Evolutionary conservation across 2,329 filamentous ascomycete species (phyloP), one percentile per base, ranked within the genome.

Genomic region (Diaporthe ilicicola): DNA sequence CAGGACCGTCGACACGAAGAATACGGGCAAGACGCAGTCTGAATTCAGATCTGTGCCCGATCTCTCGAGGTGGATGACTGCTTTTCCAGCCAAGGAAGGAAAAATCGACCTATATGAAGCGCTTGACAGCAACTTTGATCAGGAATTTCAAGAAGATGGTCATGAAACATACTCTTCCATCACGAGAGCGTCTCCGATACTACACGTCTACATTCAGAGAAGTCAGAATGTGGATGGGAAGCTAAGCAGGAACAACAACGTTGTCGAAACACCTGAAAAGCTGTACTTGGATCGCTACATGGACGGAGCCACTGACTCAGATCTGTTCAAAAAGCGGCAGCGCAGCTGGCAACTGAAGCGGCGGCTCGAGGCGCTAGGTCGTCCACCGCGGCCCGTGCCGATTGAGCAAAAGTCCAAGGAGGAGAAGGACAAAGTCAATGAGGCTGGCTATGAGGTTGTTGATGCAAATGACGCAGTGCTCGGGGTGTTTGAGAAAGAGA

Each of bases 211-310:
- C 74, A 93, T 99, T 39, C 94, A 97, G 78, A 91, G 96, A 6
- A 91, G 93, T 4, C 91, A 92, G 71, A 94, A 90, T 64, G 91
- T 94, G 74, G 87, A 88, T 8, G 87, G 87, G 53, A 46, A 64
- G 34, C 55, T 70, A 10, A 67, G 66, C 59, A 97, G 97, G 78
- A 94, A 94, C 34, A 90, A 90, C 67, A 91, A 94, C 72, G 90
- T 93, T 13, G 88, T 99, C 15, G 86, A 90, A 24, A 89, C 99
- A n/a, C 91, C 92, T 5, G 92, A 96, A 74, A 91, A 88, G 2
- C 86, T 99, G 15, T 97, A 93, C 78, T 85, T 99, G 67, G 96
- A 98, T 81, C 89, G 95, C 34, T 99, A 97, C 80, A 92, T 95
- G 87, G 91, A 94, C 72, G 88, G 89, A 5, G 84, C 87, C 1